Conservation (phyloP, 306 rosid genomes). For the Malus sieversii region DNA sequence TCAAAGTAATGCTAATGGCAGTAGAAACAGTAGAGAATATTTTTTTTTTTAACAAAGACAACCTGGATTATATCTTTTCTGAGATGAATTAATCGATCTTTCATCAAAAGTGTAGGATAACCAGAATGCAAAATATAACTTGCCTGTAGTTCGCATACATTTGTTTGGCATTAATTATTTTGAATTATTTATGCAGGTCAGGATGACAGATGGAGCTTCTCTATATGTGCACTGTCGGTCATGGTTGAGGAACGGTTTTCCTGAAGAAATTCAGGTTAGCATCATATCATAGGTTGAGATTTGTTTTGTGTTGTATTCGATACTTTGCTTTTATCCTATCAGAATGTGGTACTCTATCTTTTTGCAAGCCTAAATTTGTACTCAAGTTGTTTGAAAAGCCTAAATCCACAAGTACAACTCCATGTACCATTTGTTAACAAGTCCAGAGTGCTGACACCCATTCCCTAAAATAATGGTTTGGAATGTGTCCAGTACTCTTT, state of each 20-base stretch:
- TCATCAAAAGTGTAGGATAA: not conserved
- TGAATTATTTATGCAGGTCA: slow-evolving; percentile 47
- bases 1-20: not conserved
- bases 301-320: not conserved
- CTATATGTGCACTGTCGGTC: slow-evolving; percentile 81
- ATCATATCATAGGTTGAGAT: not conserved
- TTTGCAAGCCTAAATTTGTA: not conserved
- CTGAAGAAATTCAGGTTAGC: slow-evolving; percentile 67
- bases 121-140: not conserved
- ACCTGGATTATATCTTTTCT: not conserved
- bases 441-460: not conserved
- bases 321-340: not conserved
- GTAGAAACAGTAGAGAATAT: not conserved
- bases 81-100: not conserved
- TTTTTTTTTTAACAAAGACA: no score
- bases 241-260: slow-evolving; percentile 70
- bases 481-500: not conserved
- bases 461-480: not conserved
- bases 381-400: no score
- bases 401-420: not conserved
- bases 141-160: not conserved
- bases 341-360: not conserved
- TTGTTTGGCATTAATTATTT: slow-evolving; percentile 11
- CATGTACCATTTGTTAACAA: not conserved
- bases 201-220: slow-evolving; percentile 66